Conservation (phyloP, 2,329 filamentous ascomycete genomes). For the Fusarium pininemorale region DNA sequence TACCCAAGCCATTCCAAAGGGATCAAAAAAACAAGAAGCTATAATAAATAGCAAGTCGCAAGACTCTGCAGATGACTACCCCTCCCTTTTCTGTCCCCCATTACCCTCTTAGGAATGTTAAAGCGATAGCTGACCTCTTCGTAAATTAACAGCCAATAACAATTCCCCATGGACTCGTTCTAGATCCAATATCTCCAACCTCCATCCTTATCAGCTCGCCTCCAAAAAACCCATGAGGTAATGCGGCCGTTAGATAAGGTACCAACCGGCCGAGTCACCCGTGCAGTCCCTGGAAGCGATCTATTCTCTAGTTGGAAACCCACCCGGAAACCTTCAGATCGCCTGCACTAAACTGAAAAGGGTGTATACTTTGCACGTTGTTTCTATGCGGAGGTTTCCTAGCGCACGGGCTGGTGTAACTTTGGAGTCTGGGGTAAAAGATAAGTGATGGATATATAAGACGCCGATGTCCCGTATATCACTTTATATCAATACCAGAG, state of each 20-base stretch:
- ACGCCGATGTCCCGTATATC: not conserved
- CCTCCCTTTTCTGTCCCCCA: not conserved
- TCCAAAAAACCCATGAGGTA: constrained; percentile 3
- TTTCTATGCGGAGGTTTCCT: constrained; percentile 10
- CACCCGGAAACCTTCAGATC: not conserved
- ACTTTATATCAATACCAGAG: not conserved
- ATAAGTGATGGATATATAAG: constrained; percentile 27
- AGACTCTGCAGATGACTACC: not conserved
- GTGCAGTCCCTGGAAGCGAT: not conserved
- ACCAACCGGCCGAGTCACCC: not conserved
- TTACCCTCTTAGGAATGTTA: not conserved
- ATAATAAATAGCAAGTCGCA: too few relatives aligned
- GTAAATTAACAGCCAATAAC: not conserved
- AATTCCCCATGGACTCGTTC: not conserved
- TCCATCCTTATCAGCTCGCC: constrained; percentile 2
- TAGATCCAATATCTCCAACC: not conserved
- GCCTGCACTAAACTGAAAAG: constrained; percentile 23
- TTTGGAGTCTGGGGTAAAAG: constrained; percentile 19
- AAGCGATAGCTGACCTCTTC: not conserved
- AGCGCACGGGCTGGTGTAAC: not conserved
- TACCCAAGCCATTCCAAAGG: not conserved
- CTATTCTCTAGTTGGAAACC: constrained; percentile 8
- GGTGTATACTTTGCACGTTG: constrained; percentile 24
- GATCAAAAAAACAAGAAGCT: not conserved
- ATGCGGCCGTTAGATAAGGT: constrained; percentile 1